Evolutionary conservation across 768 basidiomycete genomes (phyloP).

Genomic region (Amanita brunnescens): DNA sequence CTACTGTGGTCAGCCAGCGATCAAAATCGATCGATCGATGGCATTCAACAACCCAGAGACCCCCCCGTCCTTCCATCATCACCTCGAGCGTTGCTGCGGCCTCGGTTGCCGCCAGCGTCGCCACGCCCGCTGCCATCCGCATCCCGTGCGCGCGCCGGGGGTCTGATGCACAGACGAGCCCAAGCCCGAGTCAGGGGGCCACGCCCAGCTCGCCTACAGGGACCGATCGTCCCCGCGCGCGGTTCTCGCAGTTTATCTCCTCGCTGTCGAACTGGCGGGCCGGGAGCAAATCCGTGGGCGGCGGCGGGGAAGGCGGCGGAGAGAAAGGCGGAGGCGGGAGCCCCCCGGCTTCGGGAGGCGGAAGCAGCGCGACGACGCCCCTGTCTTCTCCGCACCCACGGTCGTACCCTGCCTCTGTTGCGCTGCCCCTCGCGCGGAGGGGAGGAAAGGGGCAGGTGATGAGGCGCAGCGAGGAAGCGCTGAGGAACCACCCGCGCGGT

Average conservation of each 20-base stretch:
- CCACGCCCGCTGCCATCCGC: background rate
- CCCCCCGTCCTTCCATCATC: background rate
- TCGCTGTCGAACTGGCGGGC: slow-evolving; percentile 25
- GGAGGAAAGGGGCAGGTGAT: slow-evolving; percentile 8
- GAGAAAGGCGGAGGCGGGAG: background rate
- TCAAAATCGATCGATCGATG: slow-evolving; percentile 7
- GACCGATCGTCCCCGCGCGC: slow-evolving; percentile 13
- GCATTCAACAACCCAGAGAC: background rate
- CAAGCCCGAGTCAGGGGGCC: slow-evolving; percentile 3
- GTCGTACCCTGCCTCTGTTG: background rate
- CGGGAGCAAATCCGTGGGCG: background rate
- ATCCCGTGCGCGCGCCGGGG: slow-evolving; percentile 15
- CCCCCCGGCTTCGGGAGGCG: background rate
- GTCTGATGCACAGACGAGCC: slow-evolving; percentile 19
- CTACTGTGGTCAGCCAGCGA: background rate
- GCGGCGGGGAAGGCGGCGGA: background rate
- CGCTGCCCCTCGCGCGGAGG: background rate
- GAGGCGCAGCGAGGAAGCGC: slow-evolving; percentile 41
- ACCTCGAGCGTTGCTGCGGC: background rate
- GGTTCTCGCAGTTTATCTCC: slow-evolving; percentile 15
- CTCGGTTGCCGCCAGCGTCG: background rate
- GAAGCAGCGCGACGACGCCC: background rate
- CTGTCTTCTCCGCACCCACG: background rate
- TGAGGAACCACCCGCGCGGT: slow-evolving; percentile 20
- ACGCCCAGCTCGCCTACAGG: slow-evolving; percentile 13